These are phyloP conservation scores for Bruguiera parviflora DNA, from an alignment of 345 rosid genomes.

Conservation along the genomic window DNA sequence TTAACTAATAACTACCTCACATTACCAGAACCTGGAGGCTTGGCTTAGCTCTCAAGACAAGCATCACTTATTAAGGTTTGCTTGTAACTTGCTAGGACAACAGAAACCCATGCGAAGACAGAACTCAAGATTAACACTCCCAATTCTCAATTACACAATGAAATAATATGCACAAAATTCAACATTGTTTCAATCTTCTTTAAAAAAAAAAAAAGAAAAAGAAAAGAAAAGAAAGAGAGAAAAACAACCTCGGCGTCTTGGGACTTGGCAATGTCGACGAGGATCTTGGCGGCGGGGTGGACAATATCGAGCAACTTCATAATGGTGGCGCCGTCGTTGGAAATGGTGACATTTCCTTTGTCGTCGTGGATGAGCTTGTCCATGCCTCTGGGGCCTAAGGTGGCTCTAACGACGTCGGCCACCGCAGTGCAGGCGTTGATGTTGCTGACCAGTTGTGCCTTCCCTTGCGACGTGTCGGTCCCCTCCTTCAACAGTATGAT, in stretches of 20 bases:
- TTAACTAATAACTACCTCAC: no score
- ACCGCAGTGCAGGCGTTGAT: conserved; percentile 95
- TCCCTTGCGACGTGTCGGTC: conserved; percentile 95
- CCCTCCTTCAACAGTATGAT: conserved; percentile 98
- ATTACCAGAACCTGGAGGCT: no score
- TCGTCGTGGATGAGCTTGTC: conserved; percentile 98
- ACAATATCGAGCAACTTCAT: conserved; percentile 95
- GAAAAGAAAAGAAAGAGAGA: not conserved
- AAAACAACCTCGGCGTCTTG: conserved; percentile 86
- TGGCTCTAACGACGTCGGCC: conserved; percentile 82
- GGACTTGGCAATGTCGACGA: conserved; percentile 97
- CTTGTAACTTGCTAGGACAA: no score
- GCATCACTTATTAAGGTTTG: no score
- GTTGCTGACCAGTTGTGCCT: conserved; percentile 90
- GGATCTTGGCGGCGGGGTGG: conserved; percentile 99
- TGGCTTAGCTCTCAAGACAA: no score
- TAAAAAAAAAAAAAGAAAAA: not conserved
- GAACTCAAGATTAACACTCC: no score
- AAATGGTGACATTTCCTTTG: conserved; percentile 90
- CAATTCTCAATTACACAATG: no score
- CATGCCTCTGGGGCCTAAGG: conserved; percentile 97
- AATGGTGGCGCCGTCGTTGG: conserved; percentile 73
- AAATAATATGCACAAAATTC: no score
- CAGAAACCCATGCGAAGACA: no score
- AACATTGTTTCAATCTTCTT: no score